Conservation (phyloP, 2,329 filamentous ascomycete species). For the Fusarium algeriense region DNA sequence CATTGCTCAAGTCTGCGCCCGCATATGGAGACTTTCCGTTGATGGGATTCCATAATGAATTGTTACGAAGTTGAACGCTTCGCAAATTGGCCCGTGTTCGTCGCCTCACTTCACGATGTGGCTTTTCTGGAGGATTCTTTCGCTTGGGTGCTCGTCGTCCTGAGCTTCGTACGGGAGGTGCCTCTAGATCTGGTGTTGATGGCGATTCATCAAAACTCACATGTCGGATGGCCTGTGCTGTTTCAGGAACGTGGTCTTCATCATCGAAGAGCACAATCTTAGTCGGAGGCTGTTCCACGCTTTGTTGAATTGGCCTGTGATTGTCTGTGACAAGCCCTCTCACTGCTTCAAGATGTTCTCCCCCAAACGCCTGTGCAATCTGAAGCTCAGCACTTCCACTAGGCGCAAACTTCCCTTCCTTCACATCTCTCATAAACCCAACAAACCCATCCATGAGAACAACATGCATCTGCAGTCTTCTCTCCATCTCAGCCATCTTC, state of each 20-base stretch:
- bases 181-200: constrained; percentile 16
- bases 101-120: not conserved
- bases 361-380: constrained; percentile 27
- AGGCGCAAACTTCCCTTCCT: constrained; percentile 9
- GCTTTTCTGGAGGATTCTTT: not conserved
- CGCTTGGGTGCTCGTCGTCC: constrained; percentile 24
- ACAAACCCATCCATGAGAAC: constrained; percentile 41
- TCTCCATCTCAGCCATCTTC: constrained; percentile 25
- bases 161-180: constrained; percentile 29
- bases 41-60: constrained; percentile 6
- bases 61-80: not conserved
- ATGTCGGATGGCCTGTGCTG: not conserved
- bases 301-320: not conserved
- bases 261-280: not conserved
- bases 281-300: not conserved
- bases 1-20: not conserved
- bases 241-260: not conserved
- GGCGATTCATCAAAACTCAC: constrained; percentile 26
- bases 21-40: not conserved
- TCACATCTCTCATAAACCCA: constrained; percentile 35
- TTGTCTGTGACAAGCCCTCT: not conserved
- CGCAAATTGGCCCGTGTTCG: not conserved
- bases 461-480: constrained; percentile 33
- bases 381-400: not conserved
- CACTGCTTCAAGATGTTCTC: constrained; percentile 7